Evolutionary conservation across 176 grass and related monocot genomes (phyloP).

Genomic region (Zea luxurians): DNA sequence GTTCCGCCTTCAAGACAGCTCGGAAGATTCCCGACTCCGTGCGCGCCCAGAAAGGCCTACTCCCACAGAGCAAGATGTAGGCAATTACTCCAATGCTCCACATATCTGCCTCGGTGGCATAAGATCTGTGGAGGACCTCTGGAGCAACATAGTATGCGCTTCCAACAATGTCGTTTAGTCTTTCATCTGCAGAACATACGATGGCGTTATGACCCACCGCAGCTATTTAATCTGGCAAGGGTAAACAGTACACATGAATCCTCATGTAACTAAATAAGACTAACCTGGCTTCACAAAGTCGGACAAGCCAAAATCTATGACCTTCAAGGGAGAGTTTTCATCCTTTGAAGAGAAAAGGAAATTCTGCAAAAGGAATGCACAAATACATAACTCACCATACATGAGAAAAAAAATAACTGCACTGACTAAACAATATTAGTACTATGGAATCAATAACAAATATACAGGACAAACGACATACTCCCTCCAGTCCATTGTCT

Average conservation of each 20-base stretch:
- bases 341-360: constrained; percentile 91
- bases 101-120: constrained; percentile 96
- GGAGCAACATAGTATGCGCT: constrained; percentile 99
- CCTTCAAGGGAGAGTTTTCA: constrained; percentile 82
- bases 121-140: constrained; percentile 91
- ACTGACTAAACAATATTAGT: constrained; percentile 17
- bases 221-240: constrained; percentile 33
- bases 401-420: constrained; percentile 1
- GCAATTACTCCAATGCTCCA: constrained; percentile 99
- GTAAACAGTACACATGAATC: constrained; percentile 32
- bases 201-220: neutral
- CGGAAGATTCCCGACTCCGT: constrained; percentile 98
- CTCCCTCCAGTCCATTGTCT: too few species aligned
- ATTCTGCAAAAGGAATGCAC: constrained; percentile 61
- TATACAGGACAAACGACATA: constrained; percentile 12
- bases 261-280: constrained; percentile 20
- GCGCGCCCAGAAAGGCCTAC: constrained; percentile 94
- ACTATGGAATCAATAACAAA: constrained; percentile 14
- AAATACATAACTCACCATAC: constrained; percentile 28
- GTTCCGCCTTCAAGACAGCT: constrained; percentile 94
- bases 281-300: constrained; percentile 99
- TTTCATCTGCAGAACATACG: constrained; percentile 70
- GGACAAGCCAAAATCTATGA: constrained; percentile 99
- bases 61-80: constrained; percentile 96
- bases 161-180: constrained; percentile 97